Percentiles rank a stretch among this genome's conserved stretches.
Conservation (phyloP, 2,329 filamentous ascomycete species). For the Blumeria graminis region DNA sequence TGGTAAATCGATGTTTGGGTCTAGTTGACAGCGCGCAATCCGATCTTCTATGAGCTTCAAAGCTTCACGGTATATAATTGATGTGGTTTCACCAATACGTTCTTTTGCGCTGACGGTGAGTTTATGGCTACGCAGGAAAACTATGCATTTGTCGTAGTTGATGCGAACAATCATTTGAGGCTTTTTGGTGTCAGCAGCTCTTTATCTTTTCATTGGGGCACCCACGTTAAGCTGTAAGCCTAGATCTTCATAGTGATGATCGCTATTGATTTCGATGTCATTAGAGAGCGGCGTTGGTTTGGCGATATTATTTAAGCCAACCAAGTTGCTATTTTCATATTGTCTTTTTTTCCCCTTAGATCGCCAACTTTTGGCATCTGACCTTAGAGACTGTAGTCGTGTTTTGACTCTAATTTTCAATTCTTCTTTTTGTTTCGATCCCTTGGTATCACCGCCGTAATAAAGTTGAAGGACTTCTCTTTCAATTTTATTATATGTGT, state of each 20-base stretch:
- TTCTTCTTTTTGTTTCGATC: slow-evolving; percentile 40
- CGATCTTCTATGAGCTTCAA: slow-evolving; percentile 47
- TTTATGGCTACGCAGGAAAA: slow-evolving; percentile 57
- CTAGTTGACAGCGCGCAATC: slow-evolving; percentile 39
- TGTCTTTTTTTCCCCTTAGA: slow-evolving; percentile 28
- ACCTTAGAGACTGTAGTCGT: slow-evolving; percentile 26
- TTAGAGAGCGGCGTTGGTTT: slow-evolving; percentile 33
- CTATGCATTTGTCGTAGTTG: slow-evolving; percentile 65
- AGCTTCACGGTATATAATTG: slow-evolving; percentile 52
- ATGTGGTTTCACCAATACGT: slow-evolving; percentile 47
- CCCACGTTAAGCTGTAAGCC: slow-evolving; percentile 9
- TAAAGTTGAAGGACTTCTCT: slow-evolving; percentile 31
- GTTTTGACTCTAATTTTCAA: slow-evolving; percentile 31
- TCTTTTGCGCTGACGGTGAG: slow-evolving; percentile 51
- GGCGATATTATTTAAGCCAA: slow-evolving; percentile 9
- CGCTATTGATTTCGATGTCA: slow-evolving; percentile 16
- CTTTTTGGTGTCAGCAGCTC: slow-evolving; percentile 21
- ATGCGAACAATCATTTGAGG: slow-evolving; percentile 50
- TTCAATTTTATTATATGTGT: slow-evolving; percentile 35
- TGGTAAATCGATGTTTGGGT: slow-evolving; percentile 24
- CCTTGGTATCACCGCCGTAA: slow-evolving; percentile 29
- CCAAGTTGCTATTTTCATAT: slow-evolving; percentile 8
- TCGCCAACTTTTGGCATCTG: slow-evolving; percentile 19
- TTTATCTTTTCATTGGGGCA: neutral
- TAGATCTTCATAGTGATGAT: slow-evolving; percentile 18